Percentiles rank a stretch among this genome's conserved stretches.
phyloP scores from a whole-genome alignment of 345 rosid species.

The Chamaenerion angustifolium region DNA sequence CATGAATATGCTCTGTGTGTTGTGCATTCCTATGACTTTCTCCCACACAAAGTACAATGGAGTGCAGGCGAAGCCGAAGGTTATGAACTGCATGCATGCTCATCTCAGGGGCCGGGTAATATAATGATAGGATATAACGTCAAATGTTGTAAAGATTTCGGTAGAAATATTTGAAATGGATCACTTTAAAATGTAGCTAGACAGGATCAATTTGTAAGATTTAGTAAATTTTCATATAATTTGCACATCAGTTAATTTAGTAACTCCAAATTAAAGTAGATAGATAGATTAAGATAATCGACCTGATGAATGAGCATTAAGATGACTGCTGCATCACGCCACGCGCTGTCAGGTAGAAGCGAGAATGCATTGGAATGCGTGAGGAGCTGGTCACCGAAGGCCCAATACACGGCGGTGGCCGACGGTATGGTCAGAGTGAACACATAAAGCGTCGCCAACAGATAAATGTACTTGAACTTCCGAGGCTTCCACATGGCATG shows the following conservation, averaged over 20 bases:
- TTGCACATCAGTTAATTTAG: no score
- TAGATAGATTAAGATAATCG: no score
- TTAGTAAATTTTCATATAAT: no score
- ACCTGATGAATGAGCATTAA: conserved; percentile 24
- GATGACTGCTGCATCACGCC: conserved; percentile 25
- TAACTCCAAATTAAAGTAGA: no score
- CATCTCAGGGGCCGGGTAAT: no score
- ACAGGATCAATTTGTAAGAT: no score
- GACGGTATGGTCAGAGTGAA: conserved; percentile 28
- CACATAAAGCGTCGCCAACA: conserved; percentile 24
- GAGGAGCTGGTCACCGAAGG: conserved; percentile 20
- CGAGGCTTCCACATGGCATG: conserved; percentile 36
- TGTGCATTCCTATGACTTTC: conserved; percentile 28
- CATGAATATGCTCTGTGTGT: conserved; percentile 16
- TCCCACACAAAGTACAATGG: conserved; percentile 34
- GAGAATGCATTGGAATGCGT: conserved; percentile 14
- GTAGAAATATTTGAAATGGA: no score
- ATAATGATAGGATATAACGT: no score
- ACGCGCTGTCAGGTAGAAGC: conserved; percentile 16
- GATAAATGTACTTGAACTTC: conserved; percentile 25
- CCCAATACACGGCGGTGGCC: conserved; percentile 25
- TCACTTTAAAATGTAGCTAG: no score
- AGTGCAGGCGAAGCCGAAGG: conserved; percentile 30
- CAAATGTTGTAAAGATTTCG: no score
- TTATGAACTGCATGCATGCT: conserved; percentile 21